Evolutionary conservation across 495 filamentous ascomycete species (phyloP).

Genomic region (Aspergillus incahuasiensis): DNA sequence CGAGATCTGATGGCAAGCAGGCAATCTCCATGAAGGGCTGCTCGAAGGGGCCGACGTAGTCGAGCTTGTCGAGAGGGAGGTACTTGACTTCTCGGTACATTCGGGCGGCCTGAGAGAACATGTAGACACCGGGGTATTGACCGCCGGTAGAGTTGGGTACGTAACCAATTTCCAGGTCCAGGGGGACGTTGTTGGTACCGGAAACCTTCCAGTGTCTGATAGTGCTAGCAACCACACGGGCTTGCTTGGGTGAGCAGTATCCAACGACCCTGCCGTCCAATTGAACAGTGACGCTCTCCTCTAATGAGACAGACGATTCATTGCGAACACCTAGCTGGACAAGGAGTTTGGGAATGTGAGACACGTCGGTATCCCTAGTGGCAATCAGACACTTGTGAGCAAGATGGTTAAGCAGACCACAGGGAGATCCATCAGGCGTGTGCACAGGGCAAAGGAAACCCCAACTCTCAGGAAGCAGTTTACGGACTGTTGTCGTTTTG

Average conservation of each 20-base stretch:
- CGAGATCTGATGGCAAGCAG: slow-evolving; percentile 74
- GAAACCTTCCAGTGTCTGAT: slow-evolving; percentile 94
- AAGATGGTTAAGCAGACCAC: slow-evolving; percentile 91
- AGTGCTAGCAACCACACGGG: slow-evolving; percentile 71
- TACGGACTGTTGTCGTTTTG: slow-evolving; percentile 95
- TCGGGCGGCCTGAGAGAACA: slow-evolving; percentile 76
- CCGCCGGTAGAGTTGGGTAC: slow-evolving; percentile 81
- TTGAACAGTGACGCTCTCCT: slow-evolving; percentile 81
- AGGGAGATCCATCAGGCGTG: slow-evolving; percentile 92
- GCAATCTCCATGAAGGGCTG: slow-evolving; percentile 99
- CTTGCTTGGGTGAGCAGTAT: slow-evolving; percentile 80
- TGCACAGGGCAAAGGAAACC: slow-evolving; percentile 96
- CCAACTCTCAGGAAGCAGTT: slow-evolving; percentile 94
- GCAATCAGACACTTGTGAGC: slow-evolving; percentile 91
- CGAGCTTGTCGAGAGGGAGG: slow-evolving; percentile 73
- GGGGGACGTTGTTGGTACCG: slow-evolving; percentile 76
- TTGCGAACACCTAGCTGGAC: slow-evolving; percentile 71
- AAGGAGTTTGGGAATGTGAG: slow-evolving; percentile 64
- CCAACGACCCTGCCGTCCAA: slow-evolving; percentile 86
- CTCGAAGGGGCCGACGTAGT: slow-evolving; percentile 88
- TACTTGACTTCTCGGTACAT: slow-evolving; percentile 94
- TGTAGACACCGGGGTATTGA: slow-evolving; percentile 93
- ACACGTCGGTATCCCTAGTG: slow-evolving; percentile 64
- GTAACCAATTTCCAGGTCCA: slow-evolving; percentile 85
- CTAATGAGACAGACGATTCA: slow-evolving; percentile 65